Conservation (phyloP, 2,329 filamentous ascomycete species). For the Penicillium verrucosum region DNA sequence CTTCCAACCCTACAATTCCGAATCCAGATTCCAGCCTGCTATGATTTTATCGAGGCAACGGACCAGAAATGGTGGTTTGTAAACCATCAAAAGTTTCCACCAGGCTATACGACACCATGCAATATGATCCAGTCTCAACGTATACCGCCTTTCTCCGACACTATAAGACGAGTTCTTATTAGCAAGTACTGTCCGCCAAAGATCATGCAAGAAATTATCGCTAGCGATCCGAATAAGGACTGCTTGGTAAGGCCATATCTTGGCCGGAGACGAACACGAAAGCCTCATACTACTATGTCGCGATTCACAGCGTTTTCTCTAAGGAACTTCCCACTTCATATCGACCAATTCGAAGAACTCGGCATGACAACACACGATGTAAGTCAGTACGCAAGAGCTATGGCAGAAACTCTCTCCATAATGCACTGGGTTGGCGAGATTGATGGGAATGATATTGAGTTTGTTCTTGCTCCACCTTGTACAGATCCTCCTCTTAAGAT, state of each 20-base stretch:
- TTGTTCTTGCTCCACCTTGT: not conserved
- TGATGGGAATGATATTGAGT: not conserved
- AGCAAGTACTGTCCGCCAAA: slow-evolving; percentile 32
- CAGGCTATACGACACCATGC: not conserved
- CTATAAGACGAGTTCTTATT: slow-evolving; percentile 30
- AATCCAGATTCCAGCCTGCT: not conserved
- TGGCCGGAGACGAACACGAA: slow-evolving; percentile 34
- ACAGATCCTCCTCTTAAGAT: not conserved
- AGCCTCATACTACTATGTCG: slow-evolving; percentile 6
- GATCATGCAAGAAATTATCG: slow-evolving; percentile 25
- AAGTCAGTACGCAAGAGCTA: not conserved
- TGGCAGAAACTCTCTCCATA: not conserved
- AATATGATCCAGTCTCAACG: not conserved
- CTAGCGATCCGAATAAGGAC: slow-evolving; percentile 39
- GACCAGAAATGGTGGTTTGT: not conserved
- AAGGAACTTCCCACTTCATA: slow-evolving; percentile 41
- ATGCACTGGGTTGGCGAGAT: not conserved
- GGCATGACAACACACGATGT: not conserved
- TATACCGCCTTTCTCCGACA: slow-evolving; percentile 22
- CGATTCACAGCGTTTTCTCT: slow-evolving; percentile 21
- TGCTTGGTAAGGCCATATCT: slow-evolving; percentile 54
- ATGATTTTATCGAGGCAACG: not conserved
- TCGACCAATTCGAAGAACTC: not conserved
- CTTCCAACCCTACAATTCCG: not conserved
- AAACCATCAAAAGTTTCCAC: not conserved